Base-by-base conservation (phyloP, 2,329 filamentous ascomycete species). In the Pseudogymnoascus sp. region DNA sequence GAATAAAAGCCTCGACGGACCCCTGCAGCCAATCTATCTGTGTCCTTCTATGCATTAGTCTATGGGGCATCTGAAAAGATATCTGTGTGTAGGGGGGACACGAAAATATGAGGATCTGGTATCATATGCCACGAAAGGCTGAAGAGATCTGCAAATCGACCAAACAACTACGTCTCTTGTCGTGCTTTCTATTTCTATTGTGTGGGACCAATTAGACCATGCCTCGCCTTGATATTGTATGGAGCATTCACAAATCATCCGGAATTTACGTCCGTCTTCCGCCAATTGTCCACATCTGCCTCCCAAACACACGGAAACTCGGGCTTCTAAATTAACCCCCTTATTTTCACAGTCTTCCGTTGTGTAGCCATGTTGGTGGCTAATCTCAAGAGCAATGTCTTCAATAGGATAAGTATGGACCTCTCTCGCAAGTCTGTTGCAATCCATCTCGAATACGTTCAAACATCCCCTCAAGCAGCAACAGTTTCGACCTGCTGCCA, bases 381-480 rank as follows among this genome's bases (percentile, higher is more conserved):
- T 12, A 33, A 55, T 31, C 45, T 7, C n/a, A 31, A 31, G 23
- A 52, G n/a, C 3, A 31, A 55, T 18, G n/a, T 31, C 25, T 18
- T 55, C 8, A 9, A 55, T 18, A 18, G 78, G n/a, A 55, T 55
- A 55, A 55, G 45, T 55, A 55, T 33, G n/a, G n/a, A 8, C 25
- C 25, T 31, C n/a, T 33, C 25, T n/a, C 45, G 4, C 45, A 31
- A 12, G 45, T 33, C 7, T 55, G 16, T 55, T 23, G n/a, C 25
- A 55, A 3, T 12, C 25, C 45, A 16, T 33, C 45, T 2, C n/a
- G 25, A 18, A 7, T 16, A 55, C 43, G 14, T n/a, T n/a, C n/a
- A 52, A 18, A 14, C 31, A 52, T 31, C 45, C 25, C 23, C 9
- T 33, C 7, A n/a, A 55, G 25, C 25, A 55, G 45, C 25, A 55